Conservation (phyloP, 1,284 basidiomycete species). For the Peniophora sp. region DNA sequence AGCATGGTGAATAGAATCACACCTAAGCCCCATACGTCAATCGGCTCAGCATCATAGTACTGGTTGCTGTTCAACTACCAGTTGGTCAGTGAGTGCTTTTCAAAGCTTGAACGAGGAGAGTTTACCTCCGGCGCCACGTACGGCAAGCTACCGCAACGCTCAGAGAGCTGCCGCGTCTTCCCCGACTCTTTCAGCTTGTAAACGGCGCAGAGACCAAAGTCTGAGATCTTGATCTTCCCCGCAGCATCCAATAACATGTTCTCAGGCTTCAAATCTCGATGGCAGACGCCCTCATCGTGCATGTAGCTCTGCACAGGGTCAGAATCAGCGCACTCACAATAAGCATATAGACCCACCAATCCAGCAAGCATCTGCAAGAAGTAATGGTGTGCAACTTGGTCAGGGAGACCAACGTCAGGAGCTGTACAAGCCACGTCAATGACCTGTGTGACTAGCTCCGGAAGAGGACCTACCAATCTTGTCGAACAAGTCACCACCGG, state of each 20-base stretch:
- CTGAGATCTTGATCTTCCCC: constrained; percentile 84
- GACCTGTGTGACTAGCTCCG: neutral
- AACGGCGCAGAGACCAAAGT: constrained; percentile 92
- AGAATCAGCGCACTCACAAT: neutral
- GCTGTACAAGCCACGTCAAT: constrained; percentile 32
- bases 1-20: constrained; percentile 94
- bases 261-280: constrained; percentile 95
- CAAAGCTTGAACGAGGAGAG: neutral
- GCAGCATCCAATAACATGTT: constrained; percentile 81
- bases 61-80: constrained; percentile 39
- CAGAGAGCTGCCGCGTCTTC: constrained; percentile 59
- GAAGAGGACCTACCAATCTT: constrained; percentile 74
- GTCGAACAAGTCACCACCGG: constrained; percentile 95
- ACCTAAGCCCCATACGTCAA: constrained; percentile 95
- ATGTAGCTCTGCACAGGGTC: constrained; percentile 56
- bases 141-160: constrained; percentile 89
- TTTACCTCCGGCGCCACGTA: constrained; percentile 92
- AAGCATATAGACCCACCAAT: constrained; percentile 36
- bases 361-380: constrained; percentile 86
- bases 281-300: constrained; percentile 87
- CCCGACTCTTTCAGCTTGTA: constrained; percentile 87
- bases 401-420: constrained; percentile 82
- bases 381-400: constrained; percentile 88
- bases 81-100: constrained; percentile 2
- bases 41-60: constrained; percentile 84